Percentiles rank a stretch among this genome's conserved stretches.
Conservation (phyloP, 108 stramenopile species). For the Pseudonitzschia multiseries region DNA sequence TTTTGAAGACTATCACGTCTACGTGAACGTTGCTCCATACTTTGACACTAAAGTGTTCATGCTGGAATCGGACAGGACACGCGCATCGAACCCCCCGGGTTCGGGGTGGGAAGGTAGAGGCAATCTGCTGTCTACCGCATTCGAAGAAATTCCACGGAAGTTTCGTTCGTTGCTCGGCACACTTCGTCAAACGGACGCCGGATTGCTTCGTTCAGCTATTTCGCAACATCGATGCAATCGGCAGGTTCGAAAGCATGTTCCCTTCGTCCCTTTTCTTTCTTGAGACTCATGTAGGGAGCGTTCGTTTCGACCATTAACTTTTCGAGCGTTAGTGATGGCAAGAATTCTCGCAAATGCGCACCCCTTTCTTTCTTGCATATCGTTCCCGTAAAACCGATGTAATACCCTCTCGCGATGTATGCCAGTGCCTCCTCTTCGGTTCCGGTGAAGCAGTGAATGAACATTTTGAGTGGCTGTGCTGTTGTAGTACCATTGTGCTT, state of each 20-base stretch:
- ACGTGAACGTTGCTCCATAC: no score
- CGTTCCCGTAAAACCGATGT: slow-evolving; percentile 53
- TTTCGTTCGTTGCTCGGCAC: slow-evolving; percentile 19
- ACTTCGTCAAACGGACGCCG: slow-evolving; percentile 36
- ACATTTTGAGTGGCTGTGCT: slow-evolving; percentile 39
- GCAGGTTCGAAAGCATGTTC: slow-evolving; percentile 25
- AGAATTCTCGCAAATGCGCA: slow-evolving; percentile 39
- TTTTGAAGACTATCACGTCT: no score
- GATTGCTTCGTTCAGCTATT: slow-evolving; percentile 33
- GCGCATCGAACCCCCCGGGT: no score
- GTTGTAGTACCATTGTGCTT: no score
- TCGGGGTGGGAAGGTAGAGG: no score
- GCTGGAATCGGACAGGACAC: no score
- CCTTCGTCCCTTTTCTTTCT: slow-evolving; percentile 27
- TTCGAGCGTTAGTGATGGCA: slow-evolving; percentile 46
- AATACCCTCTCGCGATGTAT: slow-evolving; percentile 50
- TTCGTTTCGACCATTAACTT: slow-evolving; percentile 53
- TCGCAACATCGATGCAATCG: slow-evolving; percentile 48
- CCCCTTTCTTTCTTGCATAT: slow-evolving; percentile 58
- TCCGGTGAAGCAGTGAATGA: slow-evolving; percentile 61
- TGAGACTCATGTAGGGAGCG: slow-evolving; percentile 56
- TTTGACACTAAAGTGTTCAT: no score
- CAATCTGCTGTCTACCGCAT: slow-evolving; percentile 14
- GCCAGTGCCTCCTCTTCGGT: slow-evolving; percentile 38
- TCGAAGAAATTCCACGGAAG: slow-evolving; percentile 22